phyloP scores from a whole-genome alignment of 2,329 filamentous ascomycete species.

The Alternaria consortialis region DNA sequence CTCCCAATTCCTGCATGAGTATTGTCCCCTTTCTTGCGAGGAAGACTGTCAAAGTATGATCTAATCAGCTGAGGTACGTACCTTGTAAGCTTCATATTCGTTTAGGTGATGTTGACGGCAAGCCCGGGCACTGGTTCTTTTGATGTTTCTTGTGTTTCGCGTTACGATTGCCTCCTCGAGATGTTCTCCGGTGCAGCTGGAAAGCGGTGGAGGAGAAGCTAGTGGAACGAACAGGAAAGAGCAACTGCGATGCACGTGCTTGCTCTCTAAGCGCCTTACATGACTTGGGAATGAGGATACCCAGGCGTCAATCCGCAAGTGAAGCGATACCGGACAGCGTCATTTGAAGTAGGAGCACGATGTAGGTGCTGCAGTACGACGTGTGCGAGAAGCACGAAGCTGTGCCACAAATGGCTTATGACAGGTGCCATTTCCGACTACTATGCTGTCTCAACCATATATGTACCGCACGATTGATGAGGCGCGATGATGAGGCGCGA shows the following conservation, averaged over 20 bases:
- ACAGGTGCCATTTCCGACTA: neutral
- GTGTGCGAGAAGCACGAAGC: conserved; percentile 5
- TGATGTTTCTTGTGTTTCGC: neutral
- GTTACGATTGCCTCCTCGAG: neutral
- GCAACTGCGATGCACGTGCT: conserved; percentile 6
- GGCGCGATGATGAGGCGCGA: neutral
- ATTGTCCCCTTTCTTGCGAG: too few species aligned
- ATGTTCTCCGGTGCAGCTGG: neutral
- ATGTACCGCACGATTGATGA: neutral
- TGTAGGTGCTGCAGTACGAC: conserved; percentile 26
- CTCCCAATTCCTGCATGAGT: too few species aligned
- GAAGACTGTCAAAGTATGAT: too few species aligned
- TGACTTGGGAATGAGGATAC: neutral
- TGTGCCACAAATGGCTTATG: conserved; percentile 11
- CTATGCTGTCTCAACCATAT: neutral
- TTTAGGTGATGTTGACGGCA: too few species aligned
- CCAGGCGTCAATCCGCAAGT: neutral
- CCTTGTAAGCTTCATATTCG: too few species aligned
- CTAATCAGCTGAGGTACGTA: too few species aligned
- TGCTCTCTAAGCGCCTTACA: neutral
- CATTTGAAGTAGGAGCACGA: neutral
- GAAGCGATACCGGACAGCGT: neutral
- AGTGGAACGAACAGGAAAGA: neutral
- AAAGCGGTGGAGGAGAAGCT: neutral
- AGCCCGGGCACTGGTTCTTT: neutral